These are phyloP conservation scores for Arthrobotrys conoides DNA, from an alignment of 2,329 filamentous ascomycete species.

Conservation along the genomic window DNA sequence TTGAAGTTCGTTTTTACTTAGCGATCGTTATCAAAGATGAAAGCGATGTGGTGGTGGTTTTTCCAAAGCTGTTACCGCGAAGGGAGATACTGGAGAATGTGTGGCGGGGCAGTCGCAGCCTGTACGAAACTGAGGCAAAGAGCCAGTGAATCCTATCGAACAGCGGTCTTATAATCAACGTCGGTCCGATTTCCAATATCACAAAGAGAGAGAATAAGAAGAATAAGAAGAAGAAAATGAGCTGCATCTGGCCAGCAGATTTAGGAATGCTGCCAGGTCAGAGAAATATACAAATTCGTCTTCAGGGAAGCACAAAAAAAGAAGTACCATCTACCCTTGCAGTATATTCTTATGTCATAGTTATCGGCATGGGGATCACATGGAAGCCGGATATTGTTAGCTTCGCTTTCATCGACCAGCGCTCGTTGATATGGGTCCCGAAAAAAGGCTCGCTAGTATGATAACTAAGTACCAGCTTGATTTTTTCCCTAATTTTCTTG, in stretches of 20 bases:
- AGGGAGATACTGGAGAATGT: conserved; percentile 85
- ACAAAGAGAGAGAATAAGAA: neutral
- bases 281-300: conserved; percentile 35
- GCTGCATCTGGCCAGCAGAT: too few species aligned
- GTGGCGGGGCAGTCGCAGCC: conserved; percentile 84
- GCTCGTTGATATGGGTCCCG: neutral
- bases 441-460: conserved; percentile 23
- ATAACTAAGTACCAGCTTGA: too few species aligned
- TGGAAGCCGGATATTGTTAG: conserved; percentile 39
- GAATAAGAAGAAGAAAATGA: too few species aligned
- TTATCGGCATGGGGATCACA: conserved; percentile 41
- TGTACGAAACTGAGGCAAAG: conserved; percentile 76
- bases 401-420: conserved; percentile 15
- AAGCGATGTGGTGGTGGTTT: conserved; percentile 91
- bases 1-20: conserved; percentile 90
- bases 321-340: conserved; percentile 1
- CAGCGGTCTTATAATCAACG: neutral
- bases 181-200: conserved; percentile 25
- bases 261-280: conserved; percentile 40
- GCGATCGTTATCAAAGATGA: conserved; percentile 92
- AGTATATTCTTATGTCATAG: conserved; percentile 45
- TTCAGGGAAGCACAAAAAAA: conserved; percentile 15
- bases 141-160: conserved; percentile 23
- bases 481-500: conserved; percentile 11
- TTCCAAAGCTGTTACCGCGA: conserved; percentile 82